Conservation (phyloP, 2,329 filamentous ascomycete genomes). For the Chrysoporthe puriensis region DNA sequence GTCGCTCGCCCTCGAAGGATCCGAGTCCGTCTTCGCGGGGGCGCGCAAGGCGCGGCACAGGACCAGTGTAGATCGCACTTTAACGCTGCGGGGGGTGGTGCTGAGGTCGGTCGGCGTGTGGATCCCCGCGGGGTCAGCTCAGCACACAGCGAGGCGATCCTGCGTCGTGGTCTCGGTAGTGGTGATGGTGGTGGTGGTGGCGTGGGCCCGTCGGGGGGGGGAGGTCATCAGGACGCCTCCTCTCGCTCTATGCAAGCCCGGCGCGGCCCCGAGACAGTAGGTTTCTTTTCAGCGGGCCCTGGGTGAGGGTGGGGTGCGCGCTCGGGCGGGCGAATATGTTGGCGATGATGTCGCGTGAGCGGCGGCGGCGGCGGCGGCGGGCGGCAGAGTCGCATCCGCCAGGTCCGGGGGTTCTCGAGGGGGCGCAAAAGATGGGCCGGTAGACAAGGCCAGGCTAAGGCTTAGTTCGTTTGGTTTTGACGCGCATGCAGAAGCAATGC, state of each 20-base stretch:
- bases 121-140: not conserved
- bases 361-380: too few species aligned
- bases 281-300: too few species aligned
- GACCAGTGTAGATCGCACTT: not conserved
- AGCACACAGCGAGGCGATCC: not conserved
- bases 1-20: too few species aligned
- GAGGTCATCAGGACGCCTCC: too few species aligned
- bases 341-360: too few species aligned
- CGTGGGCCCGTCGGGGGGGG: not conserved
- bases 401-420: too few species aligned
- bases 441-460: not conserved
- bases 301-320: too few species aligned
- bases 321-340: too few species aligned
- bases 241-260: too few species aligned
- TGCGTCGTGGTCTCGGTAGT: not conserved
- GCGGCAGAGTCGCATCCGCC: too few species aligned
- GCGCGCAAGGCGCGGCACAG: not conserved
- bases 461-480: not conserved
- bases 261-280: too few species aligned
- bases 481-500: constrained; percentile 21
- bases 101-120: not conserved
- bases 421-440: not conserved
- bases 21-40: too few species aligned
- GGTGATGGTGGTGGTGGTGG: not conserved
- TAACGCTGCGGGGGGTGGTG: not conserved